phyloP scores from a whole-genome alignment of 2,329 filamentous ascomycete genomes.

The Colletotrichum caudatum region DNA sequence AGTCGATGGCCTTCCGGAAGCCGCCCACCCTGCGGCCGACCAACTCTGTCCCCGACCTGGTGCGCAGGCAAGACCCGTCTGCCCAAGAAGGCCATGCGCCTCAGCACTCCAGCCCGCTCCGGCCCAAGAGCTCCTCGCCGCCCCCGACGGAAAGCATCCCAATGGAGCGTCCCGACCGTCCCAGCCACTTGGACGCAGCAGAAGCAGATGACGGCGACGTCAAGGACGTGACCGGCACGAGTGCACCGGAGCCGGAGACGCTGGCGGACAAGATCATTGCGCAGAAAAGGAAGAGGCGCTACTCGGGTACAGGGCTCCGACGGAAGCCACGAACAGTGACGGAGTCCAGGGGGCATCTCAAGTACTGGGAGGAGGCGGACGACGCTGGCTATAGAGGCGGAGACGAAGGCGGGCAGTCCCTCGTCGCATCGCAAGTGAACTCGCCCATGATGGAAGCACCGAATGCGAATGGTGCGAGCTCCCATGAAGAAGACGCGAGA shows the following conservation, averaged over 20 bases:
- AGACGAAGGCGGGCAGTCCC: constrained; percentile 57
- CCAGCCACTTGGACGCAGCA: neutral
- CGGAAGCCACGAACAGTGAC: constrained; percentile 79
- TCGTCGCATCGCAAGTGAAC: constrained; percentile 38
- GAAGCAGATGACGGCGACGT: constrained; percentile 53
- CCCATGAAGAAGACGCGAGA: neutral
- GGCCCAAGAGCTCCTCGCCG: constrained; percentile 32
- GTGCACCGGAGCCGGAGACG: constrained; percentile 72
- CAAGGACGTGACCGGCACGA: constrained; percentile 72
- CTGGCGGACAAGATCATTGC: constrained; percentile 57
- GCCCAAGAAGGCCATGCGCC: constrained; percentile 37
- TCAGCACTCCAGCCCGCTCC: constrained; percentile 32
- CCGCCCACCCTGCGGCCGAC: constrained; percentile 59
- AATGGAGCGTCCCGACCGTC: constrained; percentile 28
- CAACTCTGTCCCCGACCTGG: constrained; percentile 59
- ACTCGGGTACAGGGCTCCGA: constrained; percentile 87
- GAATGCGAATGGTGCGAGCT: constrained; percentile 18
- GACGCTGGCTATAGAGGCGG: constrained; percentile 84
- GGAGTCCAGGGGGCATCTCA: constrained; percentile 79
- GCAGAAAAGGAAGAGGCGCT: constrained; percentile 73
- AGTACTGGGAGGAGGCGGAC: constrained; percentile 91
- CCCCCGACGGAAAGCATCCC: constrained; percentile 25
- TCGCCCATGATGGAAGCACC: constrained; percentile 37
- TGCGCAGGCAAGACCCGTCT: constrained; percentile 36
- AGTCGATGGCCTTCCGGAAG: constrained; percentile 67